Conservation (phyloP, 2,329 filamentous ascomycete genomes). For the Gyromitra esculenta region DNA sequence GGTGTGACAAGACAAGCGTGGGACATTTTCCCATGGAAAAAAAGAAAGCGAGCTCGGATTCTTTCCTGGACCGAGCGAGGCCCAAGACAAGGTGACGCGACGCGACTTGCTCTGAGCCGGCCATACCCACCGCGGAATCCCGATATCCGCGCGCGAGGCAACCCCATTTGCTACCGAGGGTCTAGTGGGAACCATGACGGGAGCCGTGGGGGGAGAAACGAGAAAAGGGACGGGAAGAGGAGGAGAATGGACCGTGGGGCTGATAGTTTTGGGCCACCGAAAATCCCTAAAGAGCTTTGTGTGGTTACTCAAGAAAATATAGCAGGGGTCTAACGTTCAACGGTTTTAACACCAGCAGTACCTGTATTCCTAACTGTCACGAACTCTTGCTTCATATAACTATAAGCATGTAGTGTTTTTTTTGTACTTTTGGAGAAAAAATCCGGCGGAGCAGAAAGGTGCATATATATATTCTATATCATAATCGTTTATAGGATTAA, state of each 20-base stretch:
- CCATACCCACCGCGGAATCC: conserved; percentile 48
- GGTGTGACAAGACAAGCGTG: conserved; percentile 31
- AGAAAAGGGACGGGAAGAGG: conserved; percentile 22
- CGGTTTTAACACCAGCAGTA: conserved; percentile 33
- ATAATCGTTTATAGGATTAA: conserved; percentile 27
- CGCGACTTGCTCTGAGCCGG: conserved; percentile 27
- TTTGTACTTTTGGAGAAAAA: conserved; percentile 17
- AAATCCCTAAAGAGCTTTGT: conserved; percentile 36
- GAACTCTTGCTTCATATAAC: conserved; percentile 22
- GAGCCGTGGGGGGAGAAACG: conserved; percentile 33
- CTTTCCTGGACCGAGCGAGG: conserved; percentile 48
- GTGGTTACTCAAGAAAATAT: conserved; percentile 44
- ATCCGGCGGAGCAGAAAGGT: conserved; percentile 24
- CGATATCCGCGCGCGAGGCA: conserved; percentile 38
- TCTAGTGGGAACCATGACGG: conserved; percentile 18
- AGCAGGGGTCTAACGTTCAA: conserved; percentile 25
- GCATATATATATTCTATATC: conserved; percentile 19
- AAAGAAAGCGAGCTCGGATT: conserved; percentile 47
- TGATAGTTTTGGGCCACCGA: conserved; percentile 18
- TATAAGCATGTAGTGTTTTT: background rate
- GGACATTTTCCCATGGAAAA: conserved; percentile 21
- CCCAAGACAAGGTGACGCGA: conserved; percentile 30
- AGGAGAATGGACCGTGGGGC: conserved; percentile 36
- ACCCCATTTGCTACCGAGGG: conserved; percentile 45
- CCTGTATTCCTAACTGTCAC: conserved; percentile 32